These are phyloP conservation scores for Ceratobasidium sp. DNA, from an alignment of 1,284 basidiomycete species.

Conservation along the genomic window DNA sequence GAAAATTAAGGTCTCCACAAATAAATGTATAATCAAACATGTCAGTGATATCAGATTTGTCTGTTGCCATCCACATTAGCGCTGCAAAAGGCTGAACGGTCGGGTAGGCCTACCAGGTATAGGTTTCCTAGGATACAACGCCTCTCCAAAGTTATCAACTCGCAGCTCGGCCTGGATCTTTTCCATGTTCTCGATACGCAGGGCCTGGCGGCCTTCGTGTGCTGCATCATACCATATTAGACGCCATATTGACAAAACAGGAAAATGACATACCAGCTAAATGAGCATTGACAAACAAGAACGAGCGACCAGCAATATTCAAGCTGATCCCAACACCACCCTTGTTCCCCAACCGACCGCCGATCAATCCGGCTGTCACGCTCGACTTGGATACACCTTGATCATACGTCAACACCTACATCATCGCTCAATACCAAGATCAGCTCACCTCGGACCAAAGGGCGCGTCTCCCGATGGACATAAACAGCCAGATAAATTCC, in stretches of 20 bases:
- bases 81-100: neutral
- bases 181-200: conserved; percentile 71
- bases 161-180: conserved; percentile 61
- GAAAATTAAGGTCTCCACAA: conserved; percentile 82
- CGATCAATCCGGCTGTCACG: conserved; percentile 86
- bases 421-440: too few species aligned
- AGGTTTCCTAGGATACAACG: conserved; percentile 66
- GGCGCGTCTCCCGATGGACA: conserved; percentile 68
- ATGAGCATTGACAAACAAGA: conserved; percentile 88
- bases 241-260: neutral
- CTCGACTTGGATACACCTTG: conserved; percentile 69
- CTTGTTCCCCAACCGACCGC: conserved; percentile 86
- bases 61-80: neutral
- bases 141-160: conserved; percentile 59
- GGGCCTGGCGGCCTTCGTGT: conserved; percentile 73
- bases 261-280: conserved; percentile 55
- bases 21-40: conserved; percentile 84
- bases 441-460: conserved; percentile 64
- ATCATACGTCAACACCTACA: neutral
- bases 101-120: conserved; percentile 68
- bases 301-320: conserved; percentile 72
- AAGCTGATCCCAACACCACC: conserved; percentile 85
- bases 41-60: conserved; percentile 68
- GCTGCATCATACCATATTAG: conserved; percentile 54
- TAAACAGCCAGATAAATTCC: conserved; percentile 82